Base-by-base conservation (phyloP, 768 basidiomycete species). In the Pulveroboletus sp. region DNA sequence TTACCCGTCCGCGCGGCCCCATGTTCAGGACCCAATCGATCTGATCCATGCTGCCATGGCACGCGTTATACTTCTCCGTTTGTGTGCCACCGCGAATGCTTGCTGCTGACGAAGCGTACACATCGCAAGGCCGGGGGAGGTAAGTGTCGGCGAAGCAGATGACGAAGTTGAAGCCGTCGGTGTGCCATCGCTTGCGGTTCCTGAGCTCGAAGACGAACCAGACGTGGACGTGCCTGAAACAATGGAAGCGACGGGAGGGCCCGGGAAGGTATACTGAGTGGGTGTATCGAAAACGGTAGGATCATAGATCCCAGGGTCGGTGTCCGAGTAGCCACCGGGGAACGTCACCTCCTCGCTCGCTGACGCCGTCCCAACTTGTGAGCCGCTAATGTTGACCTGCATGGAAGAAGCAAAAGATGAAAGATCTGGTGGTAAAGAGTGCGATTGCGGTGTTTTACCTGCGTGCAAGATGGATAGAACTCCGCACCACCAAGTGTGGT, bases 391-490 rank as follows among this genome's bases (percentile, higher is more conserved):
- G 35, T 62, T 69, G 53, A 86, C 62, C 66, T 83, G 77, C 6
- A 42, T 18, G 11, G 11, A n/a, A 6, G 9, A 47, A 21, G 21
- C 33, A 11, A n/a, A 7, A 4, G 36, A 46, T 33, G 8, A 37
- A 43, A 21, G 37, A 17, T 18, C 21, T 12, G 7, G 30, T n/a
- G 3, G 17, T 24, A 28, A 38, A 27, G 0, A 5, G 28, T 8
- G n/a, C 21, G 44, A 71, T n/a, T 4, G 21, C 1, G 31, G 10
- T 12, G 43, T 1, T 17, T 17, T 44, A 68, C 66, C 64, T 79
- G 78, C 3, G 77, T 73, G 65, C 89, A 92, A 26, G 79, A 78
- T 0, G 85, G 82, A 64, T 92, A 92, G 68, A 89, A 91, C 68
- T 92, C 89, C 1, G 86, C 88, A 17, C 85, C 85, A 6, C 82